Conservation (phyloP, 441 rosid species). For the Lepidium campestre region DNA sequence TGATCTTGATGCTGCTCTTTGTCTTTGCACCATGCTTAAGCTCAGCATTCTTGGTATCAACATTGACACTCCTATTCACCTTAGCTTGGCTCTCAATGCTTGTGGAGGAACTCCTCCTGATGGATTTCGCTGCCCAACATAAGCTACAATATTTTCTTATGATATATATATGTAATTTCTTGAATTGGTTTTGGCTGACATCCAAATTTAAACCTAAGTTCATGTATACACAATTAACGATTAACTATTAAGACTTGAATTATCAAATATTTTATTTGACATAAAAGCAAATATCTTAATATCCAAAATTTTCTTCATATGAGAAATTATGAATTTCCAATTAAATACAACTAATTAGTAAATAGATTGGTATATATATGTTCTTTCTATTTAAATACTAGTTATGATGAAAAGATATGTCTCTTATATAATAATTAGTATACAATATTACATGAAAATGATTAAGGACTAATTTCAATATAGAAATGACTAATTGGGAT, state of each 20-base stretch:
- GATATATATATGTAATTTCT: background rate
- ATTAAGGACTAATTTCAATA: too few species aligned
- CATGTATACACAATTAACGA: background rate
- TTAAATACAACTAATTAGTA: too few species aligned
- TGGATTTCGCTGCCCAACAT: slow-evolving; percentile 25
- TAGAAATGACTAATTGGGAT: too few species aligned
- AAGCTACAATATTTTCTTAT: background rate
- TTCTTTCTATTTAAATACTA: too few species aligned
- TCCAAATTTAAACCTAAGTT: background rate
- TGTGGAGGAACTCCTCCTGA: slow-evolving; percentile 25
- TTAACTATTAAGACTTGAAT: background rate
- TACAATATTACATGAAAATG: too few species aligned
- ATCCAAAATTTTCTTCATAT: too few species aligned
- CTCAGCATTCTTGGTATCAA: slow-evolving; percentile 23
- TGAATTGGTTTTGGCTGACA: background rate
- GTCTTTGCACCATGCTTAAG: slow-evolving; percentile 22
- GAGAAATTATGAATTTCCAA: too few species aligned
- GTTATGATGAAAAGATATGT: too few species aligned
- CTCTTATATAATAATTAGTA: too few species aligned
- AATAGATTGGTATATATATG: too few species aligned
- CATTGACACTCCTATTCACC: slow-evolving; percentile 21
- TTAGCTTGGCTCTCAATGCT: slow-evolving; percentile 21
- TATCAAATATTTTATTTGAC: too few species aligned
- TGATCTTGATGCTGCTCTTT: slow-evolving; percentile 20
- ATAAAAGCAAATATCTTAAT: too few species aligned